Base-by-base conservation (phyloP, 345 rosid genomes). In the Bruguiera sexangula region DNA sequence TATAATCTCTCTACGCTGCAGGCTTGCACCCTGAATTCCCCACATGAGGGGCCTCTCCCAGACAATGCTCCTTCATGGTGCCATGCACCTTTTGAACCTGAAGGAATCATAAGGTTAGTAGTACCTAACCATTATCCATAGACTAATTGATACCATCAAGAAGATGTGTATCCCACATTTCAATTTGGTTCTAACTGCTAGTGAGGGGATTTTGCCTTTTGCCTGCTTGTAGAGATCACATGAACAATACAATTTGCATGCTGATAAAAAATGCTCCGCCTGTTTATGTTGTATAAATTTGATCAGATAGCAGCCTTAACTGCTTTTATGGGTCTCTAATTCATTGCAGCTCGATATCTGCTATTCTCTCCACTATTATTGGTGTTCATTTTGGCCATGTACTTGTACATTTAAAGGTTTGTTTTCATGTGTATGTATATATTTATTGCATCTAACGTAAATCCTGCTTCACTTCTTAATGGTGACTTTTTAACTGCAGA, bases 11-110 rank as follows among this genome's bases (percentile, higher is more conserved):
- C 19, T 36, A 2, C 71, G 72, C 56, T 72, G 69, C 84, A 93
- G 98, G 91, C 83, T 62, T 93, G 98, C 81, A 91, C 94, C 4
- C 68, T 59, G 46, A 65, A 74, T 77, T 88, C 94, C 66, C 97
- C 93, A 10, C 81, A 82, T 58, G 86, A 77, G 37, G 89, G 96
- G 63, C 77, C 87, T 60, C 61, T 93, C 2, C 76, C 69, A 36
- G 70, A 39, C 62, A 82, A 76, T 73, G 96, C 96, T 78, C 91
- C 97, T 18, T 79, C 95, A 9, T 91, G 97, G 98, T 94, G 97
- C 66, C 79, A 62, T 70, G 93, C 97, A 53, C 95, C 98, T 34
- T 91, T 91, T 64, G 98, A 91, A 78, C 98, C 98, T 64, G 98
- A 94, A 79, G 97, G 98, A 71, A 69, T 88, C 71, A 69, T 92